Conservation (phyloP, 805 yeast genomes). For the Ogataea glucozyma region DNA sequence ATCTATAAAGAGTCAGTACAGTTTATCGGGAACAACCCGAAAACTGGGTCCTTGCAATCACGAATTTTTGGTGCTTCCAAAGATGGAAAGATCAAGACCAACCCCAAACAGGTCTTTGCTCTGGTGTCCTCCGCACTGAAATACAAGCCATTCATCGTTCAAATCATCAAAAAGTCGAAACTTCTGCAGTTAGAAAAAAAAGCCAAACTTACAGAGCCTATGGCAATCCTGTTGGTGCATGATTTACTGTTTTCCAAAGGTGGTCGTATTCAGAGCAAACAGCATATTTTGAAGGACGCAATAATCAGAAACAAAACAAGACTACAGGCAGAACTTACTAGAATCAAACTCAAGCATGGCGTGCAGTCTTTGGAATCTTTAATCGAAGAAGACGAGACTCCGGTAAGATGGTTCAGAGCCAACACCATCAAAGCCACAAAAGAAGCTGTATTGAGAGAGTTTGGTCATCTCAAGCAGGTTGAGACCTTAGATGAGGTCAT, state of each 20-base stretch:
- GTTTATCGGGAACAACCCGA: constrained; percentile 40
- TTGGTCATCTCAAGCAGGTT: constrained; percentile 49
- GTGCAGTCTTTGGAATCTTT: constrained; percentile 57
- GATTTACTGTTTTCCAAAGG: constrained; percentile 74
- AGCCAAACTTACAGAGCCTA: constrained; percentile 47
- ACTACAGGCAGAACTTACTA: constrained; percentile 77
- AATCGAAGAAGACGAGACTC: constrained; percentile 61
- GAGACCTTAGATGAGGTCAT: constrained; percentile 41
- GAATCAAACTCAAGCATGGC: constrained; percentile 70
- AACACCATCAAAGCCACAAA: constrained; percentile 59
- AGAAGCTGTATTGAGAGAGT: constrained; percentile 41
- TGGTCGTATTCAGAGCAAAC: constrained; percentile 87
- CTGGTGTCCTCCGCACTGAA: constrained; percentile 75
- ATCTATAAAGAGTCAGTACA: constrained; percentile 45
- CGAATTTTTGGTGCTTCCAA: constrained; percentile 53
- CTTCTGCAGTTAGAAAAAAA: constrained; percentile 55
- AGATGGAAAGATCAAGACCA: constrained; percentile 49
- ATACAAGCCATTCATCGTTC: constrained; percentile 62
- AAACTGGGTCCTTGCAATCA: constrained; percentile 55
- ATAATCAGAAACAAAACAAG: constrained; percentile 78
- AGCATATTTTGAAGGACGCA: constrained; percentile 81
- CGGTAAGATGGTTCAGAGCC: constrained; percentile 77
- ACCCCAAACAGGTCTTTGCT: constrained; percentile 88
- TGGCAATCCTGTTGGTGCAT: constrained; percentile 70
- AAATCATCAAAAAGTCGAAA: constrained; percentile 65